Conservation (phyloP, 2,329 filamentous ascomycete species). For the Aspergillus calidoustus region DNA sequence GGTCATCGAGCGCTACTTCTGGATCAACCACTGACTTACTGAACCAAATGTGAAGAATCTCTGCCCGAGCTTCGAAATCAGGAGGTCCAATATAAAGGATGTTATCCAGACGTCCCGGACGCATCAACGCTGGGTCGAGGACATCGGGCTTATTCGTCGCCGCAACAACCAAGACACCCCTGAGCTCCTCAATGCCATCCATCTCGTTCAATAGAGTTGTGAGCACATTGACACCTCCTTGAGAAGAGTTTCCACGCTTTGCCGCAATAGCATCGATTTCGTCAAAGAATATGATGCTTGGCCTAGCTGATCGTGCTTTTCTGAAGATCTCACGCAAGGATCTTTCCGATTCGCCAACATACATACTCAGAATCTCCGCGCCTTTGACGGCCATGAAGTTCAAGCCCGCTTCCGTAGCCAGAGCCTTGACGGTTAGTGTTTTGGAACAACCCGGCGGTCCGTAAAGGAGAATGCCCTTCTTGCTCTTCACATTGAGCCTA, state of each 20-base stretch:
- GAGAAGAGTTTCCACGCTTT: constrained; percentile 55
- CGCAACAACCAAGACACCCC: constrained; percentile 83
- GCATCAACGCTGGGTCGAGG: constrained; percentile 82
- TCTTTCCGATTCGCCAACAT: constrained; percentile 92
- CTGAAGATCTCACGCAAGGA: constrained; percentile 83
- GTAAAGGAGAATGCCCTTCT: constrained; percentile 85
- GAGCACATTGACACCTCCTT: constrained; percentile 74
- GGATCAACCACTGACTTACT: constrained; percentile 62
- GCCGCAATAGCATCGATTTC: constrained; percentile 87
- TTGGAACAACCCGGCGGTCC: constrained; percentile 95
- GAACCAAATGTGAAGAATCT: constrained; percentile 74
- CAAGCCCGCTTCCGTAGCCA: constrained; percentile 86
- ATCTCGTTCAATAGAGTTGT: constrained; percentile 92
- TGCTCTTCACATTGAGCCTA: constrained; percentile 60
- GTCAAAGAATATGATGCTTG: constrained; percentile 95
- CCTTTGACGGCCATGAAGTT: constrained; percentile 96
- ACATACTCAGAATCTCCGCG: constrained; percentile 93
- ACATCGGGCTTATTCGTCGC: constrained; percentile 90
- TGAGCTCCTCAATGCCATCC: constrained; percentile 87
- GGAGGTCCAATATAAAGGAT: constrained; percentile 86
- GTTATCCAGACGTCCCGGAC: constrained; percentile 83
- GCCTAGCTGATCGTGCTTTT: constrained; percentile 81
- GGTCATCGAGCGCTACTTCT: constrained; percentile 67
- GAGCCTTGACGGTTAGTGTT: constrained; percentile 86
- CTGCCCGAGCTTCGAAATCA: constrained; percentile 70